Conservation (phyloP, 441 rosid genomes). For the Viola pubescens region DNA sequence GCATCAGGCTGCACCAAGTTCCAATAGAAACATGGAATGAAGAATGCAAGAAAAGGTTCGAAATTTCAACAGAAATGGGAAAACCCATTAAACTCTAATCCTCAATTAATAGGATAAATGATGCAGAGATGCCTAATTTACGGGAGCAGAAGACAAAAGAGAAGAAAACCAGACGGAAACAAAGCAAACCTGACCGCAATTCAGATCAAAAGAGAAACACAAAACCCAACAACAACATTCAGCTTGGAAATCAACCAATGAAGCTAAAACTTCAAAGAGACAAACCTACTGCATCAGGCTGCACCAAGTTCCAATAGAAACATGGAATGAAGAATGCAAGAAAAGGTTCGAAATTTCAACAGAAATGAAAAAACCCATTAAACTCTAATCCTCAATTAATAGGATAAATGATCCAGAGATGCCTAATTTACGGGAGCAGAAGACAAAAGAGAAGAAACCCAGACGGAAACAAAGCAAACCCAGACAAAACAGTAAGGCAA, state of each 20-base stretch:
- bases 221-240: not conserved
- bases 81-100: not conserved
- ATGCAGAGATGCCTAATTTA: not conserved
- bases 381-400: not conserved
- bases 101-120: not conserved
- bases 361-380: not conserved
- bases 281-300: not conserved
- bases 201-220: slow-evolving; percentile 2
- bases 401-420: not conserved
- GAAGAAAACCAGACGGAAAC: not conserved
- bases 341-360: not conserved
- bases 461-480: slow-evolving; percentile 1
- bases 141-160: not conserved
- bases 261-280: not conserved
- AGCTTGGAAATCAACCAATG: not conserved
- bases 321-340: not conserved
- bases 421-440: not conserved
- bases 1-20: not conserved
- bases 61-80: not conserved
- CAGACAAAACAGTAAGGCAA: not conserved
- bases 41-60: not conserved
- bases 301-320: not conserved
- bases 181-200: not conserved
- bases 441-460: not conserved
- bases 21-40: not conserved